phyloP scores from a whole-genome alignment of 495 filamentous ascomycete species.

The Aspergillus campestris region DNA sequence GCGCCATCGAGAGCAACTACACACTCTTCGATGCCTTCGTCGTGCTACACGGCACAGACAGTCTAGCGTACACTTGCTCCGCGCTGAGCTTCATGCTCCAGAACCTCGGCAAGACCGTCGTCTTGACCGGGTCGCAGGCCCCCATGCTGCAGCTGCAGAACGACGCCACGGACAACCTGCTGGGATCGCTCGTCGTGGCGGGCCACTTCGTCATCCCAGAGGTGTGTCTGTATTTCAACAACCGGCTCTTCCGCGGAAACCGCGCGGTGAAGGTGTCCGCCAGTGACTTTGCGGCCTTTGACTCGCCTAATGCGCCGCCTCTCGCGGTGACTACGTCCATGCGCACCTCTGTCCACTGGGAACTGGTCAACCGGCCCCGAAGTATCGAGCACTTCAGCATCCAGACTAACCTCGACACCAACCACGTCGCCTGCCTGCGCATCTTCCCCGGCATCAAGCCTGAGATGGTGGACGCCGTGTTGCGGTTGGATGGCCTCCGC shows the following conservation, averaged over 20 bases:
- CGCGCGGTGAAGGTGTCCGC: constrained; percentile 84
- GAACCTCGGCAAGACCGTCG: constrained; percentile 84
- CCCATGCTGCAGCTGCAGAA: constrained; percentile 89
- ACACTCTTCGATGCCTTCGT: constrained; percentile 90
- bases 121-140: constrained; percentile 85
- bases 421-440: constrained; percentile 83
- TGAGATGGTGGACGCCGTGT: constrained; percentile 86
- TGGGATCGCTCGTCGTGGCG: constrained; percentile 86
- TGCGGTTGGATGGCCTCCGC: constrained; percentile 66
- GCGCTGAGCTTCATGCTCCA: constrained; percentile 92
- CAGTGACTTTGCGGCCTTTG: constrained; percentile 78
- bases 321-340: constrained; percentile 73
- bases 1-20: constrained; percentile 65
- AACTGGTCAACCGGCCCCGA: constrained; percentile 66
- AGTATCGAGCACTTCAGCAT: constrained; percentile 66
- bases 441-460: constrained; percentile 96
- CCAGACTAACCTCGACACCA: constrained; percentile 70
- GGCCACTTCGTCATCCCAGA: constrained; percentile 96
- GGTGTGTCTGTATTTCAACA: constrained; percentile 92
- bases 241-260: constrained; percentile 87
- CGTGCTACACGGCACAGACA: constrained; percentile 93
- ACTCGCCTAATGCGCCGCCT: constrained; percentile 72
- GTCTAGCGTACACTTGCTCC: constrained; percentile 83
- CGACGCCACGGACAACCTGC: constrained; percentile 92
- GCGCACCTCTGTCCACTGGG: constrained; percentile 78